A percentile compares a stretch with the other conserved stretches of the same genome.
Evolutionary conservation across 441 rosid genomes (phyloP).

Genomic region (Adansonia rubrostipa): DNA sequence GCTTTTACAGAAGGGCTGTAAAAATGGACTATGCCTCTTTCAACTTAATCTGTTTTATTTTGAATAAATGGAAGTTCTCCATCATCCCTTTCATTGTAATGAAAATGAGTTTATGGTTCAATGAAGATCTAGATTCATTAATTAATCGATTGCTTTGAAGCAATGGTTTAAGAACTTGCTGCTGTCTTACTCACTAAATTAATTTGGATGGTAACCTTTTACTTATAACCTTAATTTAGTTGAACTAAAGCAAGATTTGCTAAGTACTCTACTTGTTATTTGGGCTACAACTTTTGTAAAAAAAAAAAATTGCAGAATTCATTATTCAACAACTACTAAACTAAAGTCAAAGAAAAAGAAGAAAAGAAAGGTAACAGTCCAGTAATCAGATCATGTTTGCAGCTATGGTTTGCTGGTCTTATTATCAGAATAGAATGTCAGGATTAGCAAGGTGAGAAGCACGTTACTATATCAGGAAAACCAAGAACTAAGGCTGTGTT

Average conservation of each 20-base stretch:
- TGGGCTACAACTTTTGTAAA: background rate
- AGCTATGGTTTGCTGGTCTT: background rate
- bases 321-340: background rate
- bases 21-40: constrained; percentile 9
- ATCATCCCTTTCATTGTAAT: background rate
- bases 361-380: no score
- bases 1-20: constrained; percentile 57
- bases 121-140: background rate
- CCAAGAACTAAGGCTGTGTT: constrained; percentile 26
- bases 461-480: constrained; percentile 15
- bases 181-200: constrained; percentile 12
- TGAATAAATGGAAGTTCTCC: background rate
- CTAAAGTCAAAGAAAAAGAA: no score
- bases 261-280: background rate
- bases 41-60: background rate
- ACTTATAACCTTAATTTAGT: constrained; percentile 16
- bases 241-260: background rate
- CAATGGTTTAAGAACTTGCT: constrained; percentile 8
- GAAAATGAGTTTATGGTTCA: background rate
- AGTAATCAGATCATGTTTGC: no score
- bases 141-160: constrained; percentile 25
- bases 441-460: constrained; percentile 1
- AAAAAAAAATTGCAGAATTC: background rate
- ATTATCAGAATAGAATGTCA: background rate
- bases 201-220: constrained; percentile 7